Conservation (phyloP, 306 rosid species). For the Pueraria montana region DNA sequence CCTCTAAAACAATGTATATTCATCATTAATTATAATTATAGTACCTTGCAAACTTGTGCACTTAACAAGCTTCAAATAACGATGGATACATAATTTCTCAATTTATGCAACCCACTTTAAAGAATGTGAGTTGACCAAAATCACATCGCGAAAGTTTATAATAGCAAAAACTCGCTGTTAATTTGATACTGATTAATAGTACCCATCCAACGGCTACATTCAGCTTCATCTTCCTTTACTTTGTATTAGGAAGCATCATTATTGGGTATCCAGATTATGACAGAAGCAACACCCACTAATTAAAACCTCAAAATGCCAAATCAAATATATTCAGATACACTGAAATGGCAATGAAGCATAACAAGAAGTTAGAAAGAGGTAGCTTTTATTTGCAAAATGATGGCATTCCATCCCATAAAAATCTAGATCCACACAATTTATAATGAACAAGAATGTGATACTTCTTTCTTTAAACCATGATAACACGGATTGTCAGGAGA, state of each 20-base stretch:
- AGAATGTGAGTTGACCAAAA: background rate
- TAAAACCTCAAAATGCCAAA: conserved; percentile 33
- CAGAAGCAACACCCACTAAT: background rate
- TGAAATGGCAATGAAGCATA: conserved; percentile 22
- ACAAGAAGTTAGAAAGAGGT: conserved; percentile 48
- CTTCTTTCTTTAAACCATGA: conserved; percentile 46
- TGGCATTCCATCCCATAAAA: conserved; percentile 60
- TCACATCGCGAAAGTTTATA: background rate
- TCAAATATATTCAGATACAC: conserved; percentile 28
- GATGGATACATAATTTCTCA: background rate
- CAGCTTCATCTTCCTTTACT: background rate
- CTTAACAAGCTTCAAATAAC: background rate
- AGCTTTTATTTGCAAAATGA: conserved; percentile 77
- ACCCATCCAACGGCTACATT: background rate
- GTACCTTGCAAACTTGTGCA: background rate
- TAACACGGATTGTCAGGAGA: conserved; percentile 36
- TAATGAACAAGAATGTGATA: conserved; percentile 47
- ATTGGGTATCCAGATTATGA: background rate
- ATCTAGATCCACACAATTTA: conserved; percentile 52
- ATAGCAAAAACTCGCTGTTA: background rate
- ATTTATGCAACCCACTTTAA: background rate
- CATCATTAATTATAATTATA: background rate
- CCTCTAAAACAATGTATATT: background rate
- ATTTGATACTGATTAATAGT: background rate
- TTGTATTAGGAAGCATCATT: background rate